A percentile compares a stretch with the other conserved stretches of the same genome.
These are phyloP conservation scores for Ceratobasidium sp. DNA, from an alignment of 1,284 basidiomycete genomes.

Conservation along the genomic window DNA sequence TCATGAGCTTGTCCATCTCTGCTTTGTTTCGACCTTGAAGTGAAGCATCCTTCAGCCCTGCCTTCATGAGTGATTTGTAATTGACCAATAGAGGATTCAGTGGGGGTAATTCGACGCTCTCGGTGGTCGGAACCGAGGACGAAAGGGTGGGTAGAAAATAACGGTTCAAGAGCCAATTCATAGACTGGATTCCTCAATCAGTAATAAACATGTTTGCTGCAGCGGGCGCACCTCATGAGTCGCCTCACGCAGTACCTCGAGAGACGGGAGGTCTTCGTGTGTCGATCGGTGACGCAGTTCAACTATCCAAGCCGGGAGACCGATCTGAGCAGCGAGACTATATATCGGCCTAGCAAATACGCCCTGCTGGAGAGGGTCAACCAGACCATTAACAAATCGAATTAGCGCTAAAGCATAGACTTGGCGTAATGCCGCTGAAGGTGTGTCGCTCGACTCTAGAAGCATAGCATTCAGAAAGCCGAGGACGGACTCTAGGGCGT, in stretches of 20 bases:
- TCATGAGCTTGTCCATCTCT: slow-evolving; percentile 59
- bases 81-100: slow-evolving; percentile 66
- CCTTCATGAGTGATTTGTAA: slow-evolving; percentile 73
- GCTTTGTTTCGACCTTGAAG: slow-evolving; percentile 61
- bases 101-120: slow-evolving; percentile 56
- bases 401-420: slow-evolving; percentile 80
- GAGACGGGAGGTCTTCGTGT: slow-evolving; percentile 91
- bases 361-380: slow-evolving; percentile 91
- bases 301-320: slow-evolving; percentile 89
- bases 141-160: slow-evolving; percentile 80
- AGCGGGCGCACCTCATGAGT: slow-evolving; percentile 65
- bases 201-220: background rate
- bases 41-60: slow-evolving; percentile 65
- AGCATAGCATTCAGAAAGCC: slow-evolving; percentile 69
- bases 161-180: slow-evolving; percentile 79
- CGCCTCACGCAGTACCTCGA: slow-evolving; percentile 79
- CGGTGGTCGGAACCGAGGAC: slow-evolving; percentile 55
- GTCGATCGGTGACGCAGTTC: slow-evolving; percentile 94
- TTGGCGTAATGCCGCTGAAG: slow-evolving; percentile 63
- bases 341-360: slow-evolving; percentile 88
- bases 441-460: slow-evolving; percentile 57
- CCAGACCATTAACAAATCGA: slow-evolving; percentile 91
- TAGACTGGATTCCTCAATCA: slow-evolving; percentile 58
- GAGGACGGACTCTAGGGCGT: slow-evolving; percentile 74
- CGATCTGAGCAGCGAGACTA: slow-evolving; percentile 84